Conservation (phyloP, 2,329 filamentous ascomycete species). For the Cytospora chrysosperma region DNA sequence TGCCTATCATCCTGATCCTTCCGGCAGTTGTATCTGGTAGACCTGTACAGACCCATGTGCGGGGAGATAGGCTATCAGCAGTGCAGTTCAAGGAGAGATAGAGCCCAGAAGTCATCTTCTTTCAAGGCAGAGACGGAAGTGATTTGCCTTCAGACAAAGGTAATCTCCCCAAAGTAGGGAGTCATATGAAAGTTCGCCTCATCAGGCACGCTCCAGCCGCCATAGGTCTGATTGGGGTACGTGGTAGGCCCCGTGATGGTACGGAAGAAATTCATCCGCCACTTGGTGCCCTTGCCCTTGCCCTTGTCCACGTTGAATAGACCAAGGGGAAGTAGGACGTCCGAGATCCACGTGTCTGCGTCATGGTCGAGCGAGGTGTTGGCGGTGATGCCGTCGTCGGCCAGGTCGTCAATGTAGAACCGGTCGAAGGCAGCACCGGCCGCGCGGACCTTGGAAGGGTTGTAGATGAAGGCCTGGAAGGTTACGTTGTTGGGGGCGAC, state of each 20-base stretch:
- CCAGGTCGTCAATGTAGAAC: conserved; percentile 41
- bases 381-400: conserved; percentile 42
- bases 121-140: too few species aligned
- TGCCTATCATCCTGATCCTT: too few species aligned
- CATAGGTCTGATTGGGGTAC: conserved; percentile 44
- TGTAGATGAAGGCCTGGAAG: conserved; percentile 52
- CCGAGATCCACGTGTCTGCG: conserved; percentile 41
- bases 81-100: too few species aligned
- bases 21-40: too few species aligned
- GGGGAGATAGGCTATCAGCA: too few species aligned
- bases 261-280: conserved; percentile 55
- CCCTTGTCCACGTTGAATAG: conserved; percentile 49
- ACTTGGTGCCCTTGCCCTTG: conserved; percentile 42
- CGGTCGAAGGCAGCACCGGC: conserved; percentile 43
- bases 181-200: conserved; percentile 49
- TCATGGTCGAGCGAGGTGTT: conserved; percentile 39
- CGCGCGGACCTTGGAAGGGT: conserved; percentile 46
- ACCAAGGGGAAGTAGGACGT: conserved; percentile 44
- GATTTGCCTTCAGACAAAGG: conserved; percentile 40
- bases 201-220: conserved; percentile 47
- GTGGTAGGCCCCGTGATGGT: conserved; percentile 43
- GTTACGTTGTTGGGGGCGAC: conserved; percentile 51
- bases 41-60: too few species aligned
- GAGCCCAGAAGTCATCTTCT: not conserved
- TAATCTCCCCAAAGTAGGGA: conserved; percentile 43